phyloP scores from a whole-genome alignment of 1,139 yeast species.

The Debaryomycetaceae sp. region DNA sequence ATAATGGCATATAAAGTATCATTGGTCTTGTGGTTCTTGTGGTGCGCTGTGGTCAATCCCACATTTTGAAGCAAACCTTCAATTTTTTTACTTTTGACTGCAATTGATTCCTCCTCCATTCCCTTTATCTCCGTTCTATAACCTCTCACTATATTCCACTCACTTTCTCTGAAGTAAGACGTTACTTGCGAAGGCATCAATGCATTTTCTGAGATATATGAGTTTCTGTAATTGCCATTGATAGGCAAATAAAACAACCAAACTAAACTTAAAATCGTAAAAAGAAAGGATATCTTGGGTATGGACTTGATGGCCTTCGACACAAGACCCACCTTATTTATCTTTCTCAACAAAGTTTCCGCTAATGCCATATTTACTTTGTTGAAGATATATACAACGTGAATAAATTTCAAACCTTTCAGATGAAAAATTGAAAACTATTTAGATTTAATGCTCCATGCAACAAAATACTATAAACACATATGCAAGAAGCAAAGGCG shows the following conservation, averaged over 20 bases:
- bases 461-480: conserved; percentile 10
- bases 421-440: neutral
- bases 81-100: conserved; percentile 43
- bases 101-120: conserved; percentile 29
- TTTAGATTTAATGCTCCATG: neutral
- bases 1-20: conserved; percentile 74
- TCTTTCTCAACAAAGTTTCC: conserved; percentile 48
- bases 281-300: conserved; percentile 60
- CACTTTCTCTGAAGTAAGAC: conserved; percentile 88
- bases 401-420: neutral
- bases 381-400: neutral
- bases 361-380: conserved; percentile 53
- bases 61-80: conserved; percentile 62
- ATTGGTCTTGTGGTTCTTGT: conserved; percentile 24
- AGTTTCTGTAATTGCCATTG: conserved; percentile 76
- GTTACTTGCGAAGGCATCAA: conserved; percentile 95
- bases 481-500: conserved; percentile 19
- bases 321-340: conserved; percentile 56
- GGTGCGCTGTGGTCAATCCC: conserved; percentile 65
- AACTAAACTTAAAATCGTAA: conserved; percentile 56
- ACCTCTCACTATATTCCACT: conserved; percentile 90
- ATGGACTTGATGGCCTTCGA: conserved; percentile 54
- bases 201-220: conserved; percentile 94
- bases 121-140: conserved; percentile 59
- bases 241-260: conserved; percentile 74